phyloP scores from a whole-genome alignment of 2,329 filamentous ascomycete species.

The Pseudocercospora musae region DNA sequence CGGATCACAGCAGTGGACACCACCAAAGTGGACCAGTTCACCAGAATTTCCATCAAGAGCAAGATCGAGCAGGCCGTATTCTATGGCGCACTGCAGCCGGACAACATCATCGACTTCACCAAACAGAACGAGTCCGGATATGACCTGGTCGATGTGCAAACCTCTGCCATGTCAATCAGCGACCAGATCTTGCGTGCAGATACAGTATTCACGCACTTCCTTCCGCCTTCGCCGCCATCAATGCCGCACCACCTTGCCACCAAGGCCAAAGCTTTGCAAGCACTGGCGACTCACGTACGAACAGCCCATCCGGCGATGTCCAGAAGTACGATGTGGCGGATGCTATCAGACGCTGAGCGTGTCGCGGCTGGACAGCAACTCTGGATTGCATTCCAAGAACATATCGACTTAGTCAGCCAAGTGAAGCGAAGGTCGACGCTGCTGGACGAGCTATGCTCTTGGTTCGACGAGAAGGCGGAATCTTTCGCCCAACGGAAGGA shows the following conservation, averaged over 20 bases:
- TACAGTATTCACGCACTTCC: constrained; percentile 68
- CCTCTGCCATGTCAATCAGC: constrained; percentile 76
- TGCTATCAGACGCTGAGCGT: constrained; percentile 90
- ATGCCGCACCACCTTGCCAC: constrained; percentile 76
- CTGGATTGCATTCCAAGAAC: constrained; percentile 76
- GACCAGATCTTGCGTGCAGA: constrained; percentile 75
- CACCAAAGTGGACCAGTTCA: constrained; percentile 48
- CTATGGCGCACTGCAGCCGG: constrained; percentile 68
- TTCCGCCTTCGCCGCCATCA: constrained; percentile 66
- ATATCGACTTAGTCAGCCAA: constrained; percentile 45
- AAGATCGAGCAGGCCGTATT: constrained; percentile 95
- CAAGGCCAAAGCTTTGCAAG: constrained; percentile 69
- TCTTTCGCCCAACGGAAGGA: constrained; percentile 65
- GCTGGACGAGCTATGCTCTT: constrained; percentile 69
- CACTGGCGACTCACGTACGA: constrained; percentile 69
- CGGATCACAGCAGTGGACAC: constrained; percentile 57
- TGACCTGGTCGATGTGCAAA: constrained; percentile 65
- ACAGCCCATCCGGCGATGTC: constrained; percentile 63
- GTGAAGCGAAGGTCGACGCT: constrained; percentile 65
- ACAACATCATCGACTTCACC: constrained; percentile 85
- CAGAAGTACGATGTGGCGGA: constrained; percentile 67
- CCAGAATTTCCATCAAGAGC: constrained; percentile 71
- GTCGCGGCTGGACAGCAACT: constrained; percentile 74
- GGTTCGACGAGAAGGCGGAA: constrained; percentile 71
- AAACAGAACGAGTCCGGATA: constrained; percentile 63